Conservation (phyloP, 768 basidiomycete species). For the Strobilomyces confusus region DNA sequence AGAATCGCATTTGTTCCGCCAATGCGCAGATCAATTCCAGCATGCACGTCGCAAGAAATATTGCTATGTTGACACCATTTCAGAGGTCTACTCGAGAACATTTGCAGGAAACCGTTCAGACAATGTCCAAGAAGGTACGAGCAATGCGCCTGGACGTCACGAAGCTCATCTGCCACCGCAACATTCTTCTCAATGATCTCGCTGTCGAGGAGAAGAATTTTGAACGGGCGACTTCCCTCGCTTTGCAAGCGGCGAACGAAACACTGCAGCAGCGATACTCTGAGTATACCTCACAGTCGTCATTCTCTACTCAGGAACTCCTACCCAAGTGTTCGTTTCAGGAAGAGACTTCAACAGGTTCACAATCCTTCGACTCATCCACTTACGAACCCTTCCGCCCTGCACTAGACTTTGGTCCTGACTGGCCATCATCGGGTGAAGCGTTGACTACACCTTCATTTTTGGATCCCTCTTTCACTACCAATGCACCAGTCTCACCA, state of each 20-base stretch:
- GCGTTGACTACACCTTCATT: slow-evolving; percentile 33
- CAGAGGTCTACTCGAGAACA: slow-evolving; percentile 78
- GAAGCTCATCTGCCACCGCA: slow-evolving; percentile 70
- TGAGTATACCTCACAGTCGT: slow-evolving; percentile 31
- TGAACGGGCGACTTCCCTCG: slow-evolving; percentile 63
- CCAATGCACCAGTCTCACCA: slow-evolving; percentile 35
- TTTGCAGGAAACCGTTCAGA: slow-evolving; percentile 57
- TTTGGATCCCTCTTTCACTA: slow-evolving; percentile 27
- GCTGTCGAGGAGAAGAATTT: slow-evolving; percentile 63
- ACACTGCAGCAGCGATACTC: slow-evolving; percentile 47
- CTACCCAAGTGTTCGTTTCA: slow-evolving; percentile 11
- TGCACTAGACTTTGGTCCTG: slow-evolving; percentile 52
- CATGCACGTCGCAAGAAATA: slow-evolving; percentile 72
- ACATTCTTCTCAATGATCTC: slow-evolving; percentile 73
- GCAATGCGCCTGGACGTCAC: slow-evolving; percentile 68
- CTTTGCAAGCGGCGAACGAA: slow-evolving; percentile 68
- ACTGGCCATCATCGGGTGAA: slow-evolving; percentile 44
- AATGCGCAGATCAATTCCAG: slow-evolving; percentile 62
- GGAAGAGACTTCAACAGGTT: slow-evolving; percentile 9
- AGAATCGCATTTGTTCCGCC: slow-evolving; percentile 49
- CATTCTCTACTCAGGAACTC: slow-evolving; percentile 32
- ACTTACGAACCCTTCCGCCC: slow-evolving; percentile 63
- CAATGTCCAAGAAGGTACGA: slow-evolving; percentile 60
- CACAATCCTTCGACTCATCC: slow-evolving; percentile 41
- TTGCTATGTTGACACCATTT: slow-evolving; percentile 85